Evolutionary conservation across 306 rosid species (phyloP), one percentile per base, ranked within the genome.

Genomic region (Trifolium fragiferum): DNA sequence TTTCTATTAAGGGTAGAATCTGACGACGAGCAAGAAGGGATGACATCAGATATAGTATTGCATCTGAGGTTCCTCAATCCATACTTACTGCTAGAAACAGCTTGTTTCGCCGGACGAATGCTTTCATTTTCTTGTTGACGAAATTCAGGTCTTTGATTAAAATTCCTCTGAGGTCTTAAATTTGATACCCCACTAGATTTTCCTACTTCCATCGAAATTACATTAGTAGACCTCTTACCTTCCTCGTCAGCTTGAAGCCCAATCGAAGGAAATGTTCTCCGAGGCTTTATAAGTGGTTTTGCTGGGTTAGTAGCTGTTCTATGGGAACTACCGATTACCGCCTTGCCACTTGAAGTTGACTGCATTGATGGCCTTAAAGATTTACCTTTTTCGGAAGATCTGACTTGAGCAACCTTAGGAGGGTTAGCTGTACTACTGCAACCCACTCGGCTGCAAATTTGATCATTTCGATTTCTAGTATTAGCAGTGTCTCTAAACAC

Each of bases 261-360:
- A 75, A 73, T 78, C 10, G 61, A 88, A 55, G 89, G 72, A 40
- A 75, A 72, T 76, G 81, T 85, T 75, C 76, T 86, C 74, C 13
- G 67, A 67, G 87, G 81, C 66, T 69, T 87, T 20, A 37, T 46
- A 63, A 61, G 18, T 44, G 86, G 81, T 73, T 86, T 93, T 33
- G 77, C 84, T 7, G 90, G 69, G 43, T 77, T 90, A 62, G 77
- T 61, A 51, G 81, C 75, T 15, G 59, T 66, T 79, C 84, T 82
- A 27, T 91, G 86, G 72, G 97, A 89, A 80, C 96, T 86, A 78
- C 92, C 93, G 43, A 80, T 65, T 51, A 76, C 74, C 83, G 82
- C 89, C 83, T 89, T 93, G 30, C 92, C 87, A 78, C 80, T 84
- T 46, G 83, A 76, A 76, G 51, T 12, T 23, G 53, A 65, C 35